Evolutionary conservation across 805 yeast species (phyloP).

Genomic region (Pichia kluyveri): DNA sequence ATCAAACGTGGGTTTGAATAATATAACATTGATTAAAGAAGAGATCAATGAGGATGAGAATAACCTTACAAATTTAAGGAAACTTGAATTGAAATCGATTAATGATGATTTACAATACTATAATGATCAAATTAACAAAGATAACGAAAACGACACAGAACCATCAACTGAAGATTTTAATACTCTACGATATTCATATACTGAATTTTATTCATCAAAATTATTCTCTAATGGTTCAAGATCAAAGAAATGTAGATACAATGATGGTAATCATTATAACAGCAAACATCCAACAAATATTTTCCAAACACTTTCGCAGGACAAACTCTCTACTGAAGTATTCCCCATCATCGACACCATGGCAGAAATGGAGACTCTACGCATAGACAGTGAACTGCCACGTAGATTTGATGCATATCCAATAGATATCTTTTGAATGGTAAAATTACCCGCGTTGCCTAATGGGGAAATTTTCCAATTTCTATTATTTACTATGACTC

Average conservation of each 20-base stretch:
- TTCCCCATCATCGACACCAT: slow-evolving; percentile 21
- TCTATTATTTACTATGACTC: background rate
- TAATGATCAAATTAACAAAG: too few species aligned
- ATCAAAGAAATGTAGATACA: slow-evolving; percentile 10
- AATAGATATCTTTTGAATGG: background rate
- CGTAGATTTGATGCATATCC: slow-evolving; percentile 4
- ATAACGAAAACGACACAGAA: background rate
- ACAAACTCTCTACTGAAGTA: slow-evolving; percentile 14
- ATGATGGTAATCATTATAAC: slow-evolving; percentile 16
- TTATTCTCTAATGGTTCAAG: slow-evolving; percentile 19
- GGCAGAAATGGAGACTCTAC: slow-evolving; percentile 14
- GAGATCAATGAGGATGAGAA: background rate
- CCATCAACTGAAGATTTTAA: background rate
- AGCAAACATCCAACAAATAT: slow-evolving; percentile 14
- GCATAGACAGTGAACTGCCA: background rate
- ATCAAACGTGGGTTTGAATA: slow-evolving; percentile 11
- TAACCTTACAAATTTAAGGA: background rate
- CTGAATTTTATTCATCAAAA: slow-evolving; percentile 23
- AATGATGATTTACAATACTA: too few species aligned
- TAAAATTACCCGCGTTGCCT: background rate
- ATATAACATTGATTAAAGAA: background rate
- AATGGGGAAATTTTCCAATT: background rate
- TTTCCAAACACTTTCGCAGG: slow-evolving; percentile 14
- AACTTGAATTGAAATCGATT: too few species aligned
- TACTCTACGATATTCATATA: background rate